These are phyloP conservation scores for Pholiota conissans DNA, from an alignment of 768 basidiomycete genomes.

Conservation along the genomic window DNA sequence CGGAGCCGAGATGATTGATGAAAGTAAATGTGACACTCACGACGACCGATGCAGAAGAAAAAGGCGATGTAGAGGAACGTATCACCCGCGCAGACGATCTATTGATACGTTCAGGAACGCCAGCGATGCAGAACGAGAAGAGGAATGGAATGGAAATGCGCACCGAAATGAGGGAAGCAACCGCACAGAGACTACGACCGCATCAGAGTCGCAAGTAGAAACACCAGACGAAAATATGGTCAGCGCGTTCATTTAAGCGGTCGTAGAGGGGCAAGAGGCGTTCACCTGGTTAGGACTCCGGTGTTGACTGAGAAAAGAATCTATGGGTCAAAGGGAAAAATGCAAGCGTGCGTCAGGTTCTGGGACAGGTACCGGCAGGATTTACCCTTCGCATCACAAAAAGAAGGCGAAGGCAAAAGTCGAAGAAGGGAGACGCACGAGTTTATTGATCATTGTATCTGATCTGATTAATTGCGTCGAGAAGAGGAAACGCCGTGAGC, in stretches of 20 bases:
- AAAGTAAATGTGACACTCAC: conserved; percentile 34
- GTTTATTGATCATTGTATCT: conserved; percentile 44
- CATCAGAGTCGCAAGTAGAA: conserved; percentile 2
- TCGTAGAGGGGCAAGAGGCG: not conserved
- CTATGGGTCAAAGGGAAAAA: conserved; percentile 19
- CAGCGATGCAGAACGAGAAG: not conserved
- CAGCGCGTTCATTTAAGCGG: not conserved
- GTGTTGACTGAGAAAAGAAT: conserved; percentile 46
- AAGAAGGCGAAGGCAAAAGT: not conserved
- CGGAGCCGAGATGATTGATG: not conserved
- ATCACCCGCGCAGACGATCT: conserved; percentile 48
- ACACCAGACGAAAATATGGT: not conserved
- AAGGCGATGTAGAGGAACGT: conserved; percentile 60
- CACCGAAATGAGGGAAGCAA: conserved; percentile 55
- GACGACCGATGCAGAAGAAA: conserved; percentile 58
- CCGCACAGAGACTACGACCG: conserved; percentile 47
- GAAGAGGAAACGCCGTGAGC: not conserved
- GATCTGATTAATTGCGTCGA: conserved; percentile 29
- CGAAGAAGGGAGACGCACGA: conserved; percentile 27
- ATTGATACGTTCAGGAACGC: conserved; percentile 1
- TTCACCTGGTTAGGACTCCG: conserved; percentile 38
- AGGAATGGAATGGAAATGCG: conserved; percentile 14
- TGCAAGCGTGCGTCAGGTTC: not conserved
- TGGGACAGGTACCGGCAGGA: not conserved
- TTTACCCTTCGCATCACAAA: not conserved